Evolutionary conservation across 352 stramenopile species (phyloP).

Genomic region (Pythium volutum): DNA sequence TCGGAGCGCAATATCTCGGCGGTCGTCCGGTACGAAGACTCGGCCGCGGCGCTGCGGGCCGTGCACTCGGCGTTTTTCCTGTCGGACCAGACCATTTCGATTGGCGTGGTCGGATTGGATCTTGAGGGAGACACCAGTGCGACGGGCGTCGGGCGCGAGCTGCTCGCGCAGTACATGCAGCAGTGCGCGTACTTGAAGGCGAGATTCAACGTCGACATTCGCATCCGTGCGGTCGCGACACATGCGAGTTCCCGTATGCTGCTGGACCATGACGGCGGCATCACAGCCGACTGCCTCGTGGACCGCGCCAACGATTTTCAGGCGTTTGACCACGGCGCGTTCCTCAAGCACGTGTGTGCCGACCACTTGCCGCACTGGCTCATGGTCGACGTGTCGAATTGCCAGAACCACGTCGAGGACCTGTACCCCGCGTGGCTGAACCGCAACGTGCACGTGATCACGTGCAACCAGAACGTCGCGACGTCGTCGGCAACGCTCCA

Average conservation of each 20-base stretch:
- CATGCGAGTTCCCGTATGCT: slow-evolving; percentile 60
- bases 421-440: slow-evolving; percentile 90
- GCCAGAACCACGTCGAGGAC: slow-evolving; percentile 66
- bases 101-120: slow-evolving; percentile 89
- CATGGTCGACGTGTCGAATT: slow-evolving; percentile 94
- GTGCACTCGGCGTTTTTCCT: slow-evolving; percentile 95
- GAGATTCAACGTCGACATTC: slow-evolving; percentile 85
- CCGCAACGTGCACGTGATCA: slow-evolving; percentile 92
- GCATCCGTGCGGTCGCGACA: slow-evolving; percentile 72
- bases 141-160: slow-evolving; percentile 69
- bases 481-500: slow-evolving; percentile 70
- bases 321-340: slow-evolving; percentile 60
- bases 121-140: slow-evolving; percentile 34
- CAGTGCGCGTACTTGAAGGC: slow-evolving; percentile 79
- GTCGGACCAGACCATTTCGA: slow-evolving; percentile 90
- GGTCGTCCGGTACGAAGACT: slow-evolving; percentile 89
- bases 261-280: slow-evolving; percentile 57
- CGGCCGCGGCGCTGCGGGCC: slow-evolving; percentile 88
- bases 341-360: slow-evolving; percentile 76
- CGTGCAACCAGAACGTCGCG: slow-evolving; percentile 89
- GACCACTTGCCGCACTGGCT: slow-evolving; percentile 91
- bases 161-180: slow-evolving; percentile 87
- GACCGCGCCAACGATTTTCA: slow-evolving; percentile 23
- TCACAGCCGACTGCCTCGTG: slow-evolving; percentile 41
- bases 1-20: slow-evolving; percentile 95